These are phyloP conservation scores for Boletus subcaerulescens DNA, from an alignment of 768 basidiomycete genomes.

Conservation along the genomic window DNA sequence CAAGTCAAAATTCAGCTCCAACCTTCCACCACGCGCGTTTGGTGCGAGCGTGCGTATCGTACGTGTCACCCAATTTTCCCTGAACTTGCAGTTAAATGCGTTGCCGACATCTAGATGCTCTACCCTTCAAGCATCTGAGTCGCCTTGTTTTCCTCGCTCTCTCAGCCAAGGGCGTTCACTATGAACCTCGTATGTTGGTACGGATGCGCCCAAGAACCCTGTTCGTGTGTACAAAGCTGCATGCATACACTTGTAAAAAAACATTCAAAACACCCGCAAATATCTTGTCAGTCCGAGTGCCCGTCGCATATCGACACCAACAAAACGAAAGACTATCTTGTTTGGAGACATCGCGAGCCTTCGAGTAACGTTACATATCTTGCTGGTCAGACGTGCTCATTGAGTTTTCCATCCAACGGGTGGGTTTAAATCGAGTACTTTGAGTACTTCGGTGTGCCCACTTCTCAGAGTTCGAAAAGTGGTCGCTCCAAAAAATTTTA, in stretches of 20 bases:
- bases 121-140: slow-evolving; percentile 84
- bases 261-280: slow-evolving; percentile 4
- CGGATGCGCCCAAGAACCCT: slow-evolving; percentile 3
- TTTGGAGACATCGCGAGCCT: too few relatives aligned
- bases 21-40: slow-evolving; percentile 93
- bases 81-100: neutral
- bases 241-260: slow-evolving; percentile 14
- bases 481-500: too few relatives aligned
- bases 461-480: too few relatives aligned
- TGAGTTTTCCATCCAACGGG: too few relatives aligned
- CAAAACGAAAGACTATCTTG: too few relatives aligned
- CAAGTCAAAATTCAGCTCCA: slow-evolving; percentile 93
- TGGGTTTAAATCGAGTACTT: too few relatives aligned
- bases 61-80: slow-evolving; percentile 27
- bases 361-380: too few relatives aligned
- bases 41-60: slow-evolving; percentile 92
- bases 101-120: slow-evolving; percentile 61
- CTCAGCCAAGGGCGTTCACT: slow-evolving; percentile 5
- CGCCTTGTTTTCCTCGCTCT: neutral
- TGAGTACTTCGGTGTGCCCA: too few relatives aligned
- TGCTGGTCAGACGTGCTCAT: too few relatives aligned
- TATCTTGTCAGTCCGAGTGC: neutral
- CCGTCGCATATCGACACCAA: too few relatives aligned
- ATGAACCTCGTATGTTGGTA: slow-evolving; percentile 21
- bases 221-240: slow-evolving; percentile 21